Evolutionary conservation across 139 green algal species (phyloP).

Genomic region (Micromonas pusilla): DNA sequence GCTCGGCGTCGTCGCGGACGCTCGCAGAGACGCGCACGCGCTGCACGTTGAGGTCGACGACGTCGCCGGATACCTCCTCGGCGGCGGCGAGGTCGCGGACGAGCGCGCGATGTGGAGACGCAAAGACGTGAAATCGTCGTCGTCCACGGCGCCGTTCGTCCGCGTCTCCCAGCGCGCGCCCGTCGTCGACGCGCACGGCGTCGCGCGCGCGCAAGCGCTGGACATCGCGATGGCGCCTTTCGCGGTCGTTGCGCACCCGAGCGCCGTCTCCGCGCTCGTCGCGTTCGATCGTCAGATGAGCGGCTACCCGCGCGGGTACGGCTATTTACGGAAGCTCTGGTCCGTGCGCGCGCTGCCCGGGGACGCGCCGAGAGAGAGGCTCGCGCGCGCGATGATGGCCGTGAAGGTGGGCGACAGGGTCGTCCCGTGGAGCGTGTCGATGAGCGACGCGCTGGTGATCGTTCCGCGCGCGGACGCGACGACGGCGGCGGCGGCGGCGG

Average conservation of each 20-base stretch:
- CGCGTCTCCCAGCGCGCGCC: no score
- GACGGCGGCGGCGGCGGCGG: not conserved
- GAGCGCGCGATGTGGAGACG: no score
- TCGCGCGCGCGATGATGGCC: not conserved
- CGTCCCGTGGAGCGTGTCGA: not conserved
- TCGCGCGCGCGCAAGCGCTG: not conserved
- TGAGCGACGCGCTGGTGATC: not conserved
- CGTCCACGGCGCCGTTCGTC: no score
- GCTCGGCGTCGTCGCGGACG: no score
- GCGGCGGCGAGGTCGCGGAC: no score
- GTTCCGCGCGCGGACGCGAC: not conserved
- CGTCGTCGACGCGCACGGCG: no score
- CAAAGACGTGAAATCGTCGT: no score
- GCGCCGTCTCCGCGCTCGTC: not conserved
- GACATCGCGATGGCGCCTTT: not conserved
- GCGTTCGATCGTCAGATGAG: not conserved
- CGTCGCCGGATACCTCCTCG: no score
- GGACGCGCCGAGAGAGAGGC: not conserved
- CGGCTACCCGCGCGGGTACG: no score
- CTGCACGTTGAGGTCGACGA: no score
- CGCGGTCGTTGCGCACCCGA: not conserved
- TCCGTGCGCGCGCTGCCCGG: not conserved
- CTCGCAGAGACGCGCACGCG: no score
- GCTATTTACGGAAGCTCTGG: not conserved
- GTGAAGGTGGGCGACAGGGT: not conserved